These are phyloP conservation scores for Camelina hispida DNA, from an alignment of 345 rosid genomes.

Conservation along the genomic window DNA sequence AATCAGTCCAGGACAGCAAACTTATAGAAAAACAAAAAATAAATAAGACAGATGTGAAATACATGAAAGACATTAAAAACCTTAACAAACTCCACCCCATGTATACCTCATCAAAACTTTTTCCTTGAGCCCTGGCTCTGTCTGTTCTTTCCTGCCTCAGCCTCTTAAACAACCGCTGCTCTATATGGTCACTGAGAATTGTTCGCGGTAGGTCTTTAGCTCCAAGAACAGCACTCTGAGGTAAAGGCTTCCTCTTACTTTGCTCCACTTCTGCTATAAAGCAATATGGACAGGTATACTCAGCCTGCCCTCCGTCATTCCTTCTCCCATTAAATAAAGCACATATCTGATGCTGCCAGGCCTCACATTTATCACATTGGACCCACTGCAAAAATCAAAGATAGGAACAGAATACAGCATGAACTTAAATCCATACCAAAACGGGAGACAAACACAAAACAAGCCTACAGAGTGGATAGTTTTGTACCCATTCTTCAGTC, in stretches of 20 bases:
- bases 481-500: conserved; percentile 97
- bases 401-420: conserved; percentile 20
- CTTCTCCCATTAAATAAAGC: conserved; percentile 97
- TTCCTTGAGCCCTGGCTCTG: conserved; percentile 85
- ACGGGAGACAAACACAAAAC: conserved; percentile 9
- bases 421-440: conserved; percentile 12
- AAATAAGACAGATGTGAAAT: conserved; percentile 3
- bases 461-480: conserved; percentile 26
- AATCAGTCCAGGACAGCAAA: conserved; percentile 7
- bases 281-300: conserved; percentile 99
- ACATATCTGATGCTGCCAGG: conserved; percentile 99
- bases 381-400: conserved; percentile 84
- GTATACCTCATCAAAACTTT: conserved; percentile 89
- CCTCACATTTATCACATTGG: conserved; percentile 99
- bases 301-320: conserved; percentile 99
- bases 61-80: conserved; percentile 18
- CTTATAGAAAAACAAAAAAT: conserved; percentile 4
- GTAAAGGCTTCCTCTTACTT: conserved; percentile 91
- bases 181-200: conserved; percentile 95
- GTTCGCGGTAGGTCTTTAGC: conserved; percentile 98
- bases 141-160: conserved; percentile 85
- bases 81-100: conserved; percentile 12
- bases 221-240: conserved; percentile 98
- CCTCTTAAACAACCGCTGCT: conserved; percentile 75
- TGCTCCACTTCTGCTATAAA: conserved; percentile 86